phyloP scores from a whole-genome alignment of 2,329 filamentous ascomycete genomes.

The Diplocarpon rosae region DNA sequence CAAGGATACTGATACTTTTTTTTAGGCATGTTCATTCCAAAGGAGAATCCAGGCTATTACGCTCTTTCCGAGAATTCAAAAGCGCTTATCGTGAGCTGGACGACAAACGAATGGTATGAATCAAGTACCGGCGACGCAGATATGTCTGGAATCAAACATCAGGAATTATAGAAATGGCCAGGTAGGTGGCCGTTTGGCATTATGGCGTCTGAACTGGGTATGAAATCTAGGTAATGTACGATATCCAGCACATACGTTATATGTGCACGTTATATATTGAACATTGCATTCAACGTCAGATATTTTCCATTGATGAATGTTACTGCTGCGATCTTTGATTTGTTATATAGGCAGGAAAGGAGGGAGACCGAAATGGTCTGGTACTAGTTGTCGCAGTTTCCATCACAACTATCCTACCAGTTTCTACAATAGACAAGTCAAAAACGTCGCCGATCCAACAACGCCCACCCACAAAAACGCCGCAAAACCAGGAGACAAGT shows the following conservation, averaged over 20 bases:
- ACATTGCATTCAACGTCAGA: too few relatives aligned
- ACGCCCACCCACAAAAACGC: slow-evolving; percentile 10
- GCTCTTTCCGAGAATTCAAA: slow-evolving; percentile 55
- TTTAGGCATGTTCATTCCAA: slow-evolving; percentile 60
- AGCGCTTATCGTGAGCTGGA: slow-evolving; percentile 54
- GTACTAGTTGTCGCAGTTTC: too few relatives aligned
- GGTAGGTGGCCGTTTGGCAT: too few relatives aligned
- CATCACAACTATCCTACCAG: too few relatives aligned
- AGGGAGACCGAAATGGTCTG: too few relatives aligned
- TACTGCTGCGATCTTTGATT: too few relatives aligned
- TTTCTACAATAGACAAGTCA: slow-evolving; percentile 10
- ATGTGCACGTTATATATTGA: too few relatives aligned
- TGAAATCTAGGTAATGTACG: too few relatives aligned
- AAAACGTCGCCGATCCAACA: slow-evolving; percentile 10
- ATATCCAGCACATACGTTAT: too few relatives aligned
- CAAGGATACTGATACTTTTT: slow-evolving; percentile 1
- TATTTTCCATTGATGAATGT: too few relatives aligned
- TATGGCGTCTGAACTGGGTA: too few relatives aligned
- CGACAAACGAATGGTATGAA: slow-evolving; percentile 56
- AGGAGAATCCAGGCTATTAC: slow-evolving; percentile 62
- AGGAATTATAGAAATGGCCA: slow-evolving; percentile 9
- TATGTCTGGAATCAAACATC: slow-evolving; percentile 9
- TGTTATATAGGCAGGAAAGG: too few relatives aligned
- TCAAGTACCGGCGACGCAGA: slow-evolving; percentile 29
- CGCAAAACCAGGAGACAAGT: slow-evolving; percentile 6